Evolutionary conservation across 2,329 filamentous ascomycete genomes (phyloP), one percentile per base, ranked within the genome.

Genomic region (Trichophyton rubrum): DNA sequence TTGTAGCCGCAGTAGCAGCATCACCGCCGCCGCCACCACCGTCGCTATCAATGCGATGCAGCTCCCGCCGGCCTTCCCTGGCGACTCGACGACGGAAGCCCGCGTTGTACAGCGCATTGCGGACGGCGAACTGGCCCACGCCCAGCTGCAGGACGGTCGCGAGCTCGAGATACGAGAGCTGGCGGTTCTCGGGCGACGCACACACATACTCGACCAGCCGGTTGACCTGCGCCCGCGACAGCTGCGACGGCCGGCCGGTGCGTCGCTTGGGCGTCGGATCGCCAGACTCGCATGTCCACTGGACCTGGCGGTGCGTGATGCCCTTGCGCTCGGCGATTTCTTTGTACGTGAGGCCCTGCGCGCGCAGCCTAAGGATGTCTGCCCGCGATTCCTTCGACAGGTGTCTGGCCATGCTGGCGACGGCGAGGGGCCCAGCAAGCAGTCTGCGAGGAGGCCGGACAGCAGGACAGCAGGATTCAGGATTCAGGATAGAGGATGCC

Each of bases 261-360:
- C 49, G 49, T n/a, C 22, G 27, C 49, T 53, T 53, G 49, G 49
- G 49, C 49, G 49, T 53, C 49, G 49, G 49, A 33, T 53, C 49
- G 49, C 49, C 49, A 33, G 22, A 30, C 49, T 53, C 49, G 49
- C 49, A 53, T n/a, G 49, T 53, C 49, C 49, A 53, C 49, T 53
- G 49, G 49, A 53, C 49, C 49, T 53, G 49, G 49, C 49, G 49
- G 49, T 53, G 49, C 22, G 49, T 53, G 49, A 33, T 53, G 49
- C 49, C 49, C 49, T 30, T 53, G 22, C 49, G 49, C 49, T 27
- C 27, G 49, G 49, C 49, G 49, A 53, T 53, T 33, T 53, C 49
- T 27, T 33, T 27, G 49, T 53, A 53, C 8, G 49, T 53, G 22
- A 53, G 22, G 7, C 49, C 49, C 22, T 53, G 49, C 17, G 17